Percentiles rank a stretch among this genome's conserved stretches.
Conservation (phyloP, 139 green algal species). For the Ostreobium quekettii region DNA sequence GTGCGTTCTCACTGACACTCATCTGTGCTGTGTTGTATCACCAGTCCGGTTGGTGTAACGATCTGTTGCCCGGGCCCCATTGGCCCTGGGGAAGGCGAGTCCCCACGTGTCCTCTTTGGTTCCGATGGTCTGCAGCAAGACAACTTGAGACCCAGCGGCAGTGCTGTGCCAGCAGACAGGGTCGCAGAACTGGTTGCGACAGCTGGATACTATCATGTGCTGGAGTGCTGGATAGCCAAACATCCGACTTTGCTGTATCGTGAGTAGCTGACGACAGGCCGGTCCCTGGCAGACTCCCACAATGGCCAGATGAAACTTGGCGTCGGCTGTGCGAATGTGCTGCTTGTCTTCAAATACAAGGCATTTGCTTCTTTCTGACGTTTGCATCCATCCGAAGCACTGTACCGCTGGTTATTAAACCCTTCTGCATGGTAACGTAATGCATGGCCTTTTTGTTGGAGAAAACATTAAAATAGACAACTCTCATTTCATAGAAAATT, state of each 20-base stretch:
- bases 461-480: too few species aligned
- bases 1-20: not conserved
- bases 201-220: constrained; percentile 52
- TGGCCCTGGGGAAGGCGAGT: constrained; percentile 19
- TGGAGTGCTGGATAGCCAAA: constrained; percentile 67
- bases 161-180: not conserved
- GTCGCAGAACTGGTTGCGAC: constrained; percentile 47
- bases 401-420: too few species aligned
- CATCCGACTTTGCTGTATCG: constrained; percentile 69
- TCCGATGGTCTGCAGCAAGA: constrained; percentile 33
- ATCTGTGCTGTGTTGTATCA: not conserved
- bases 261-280: constrained; percentile 21
- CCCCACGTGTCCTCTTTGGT: constrained; percentile 47
- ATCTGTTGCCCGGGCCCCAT: constrained; percentile 72
- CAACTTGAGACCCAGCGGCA: not conserved
- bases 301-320: too few species aligned
- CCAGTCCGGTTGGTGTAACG: constrained; percentile 56
- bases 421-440: too few species aligned
- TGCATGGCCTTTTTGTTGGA: too few species aligned
- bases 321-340: too few species aligned
- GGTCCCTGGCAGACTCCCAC: too few species aligned
- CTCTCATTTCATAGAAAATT: too few species aligned
- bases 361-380: too few species aligned
- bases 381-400: too few species aligned
- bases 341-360: too few species aligned